Percentiles rank a stretch among this genome's conserved stretches.
phyloP scores from a whole-genome alignment of 441 rosid genomes.

The Caryocar brasiliense region DNA sequence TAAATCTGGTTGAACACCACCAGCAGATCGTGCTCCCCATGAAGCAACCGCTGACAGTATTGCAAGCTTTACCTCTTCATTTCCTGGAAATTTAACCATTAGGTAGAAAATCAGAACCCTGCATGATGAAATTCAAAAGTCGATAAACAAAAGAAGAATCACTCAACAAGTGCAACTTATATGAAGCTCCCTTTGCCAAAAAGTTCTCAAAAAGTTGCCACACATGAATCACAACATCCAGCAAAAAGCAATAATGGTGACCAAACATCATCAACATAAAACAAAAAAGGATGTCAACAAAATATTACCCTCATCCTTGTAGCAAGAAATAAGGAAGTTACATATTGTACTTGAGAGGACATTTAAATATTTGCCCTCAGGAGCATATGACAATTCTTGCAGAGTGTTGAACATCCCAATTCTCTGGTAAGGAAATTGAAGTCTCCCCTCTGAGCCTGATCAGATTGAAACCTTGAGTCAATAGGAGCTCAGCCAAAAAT shows the following conservation, averaged over 20 bases:
- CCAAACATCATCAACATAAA: background rate
- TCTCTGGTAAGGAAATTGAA: slow-evolving; percentile 87
- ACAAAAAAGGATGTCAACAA: slow-evolving; percentile 4
- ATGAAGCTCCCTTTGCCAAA: too few relatives aligned
- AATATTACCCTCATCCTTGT: slow-evolving; percentile 80
- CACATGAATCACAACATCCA: too few relatives aligned
- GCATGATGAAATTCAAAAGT: background rate
- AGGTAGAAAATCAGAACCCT: slow-evolving; percentile 11
- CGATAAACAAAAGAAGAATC: too few relatives aligned
- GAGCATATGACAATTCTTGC: slow-evolving; percentile 74
- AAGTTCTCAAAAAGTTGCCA: too few relatives aligned
- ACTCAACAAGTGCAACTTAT: too few relatives aligned
- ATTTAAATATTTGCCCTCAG: slow-evolving; percentile 81
- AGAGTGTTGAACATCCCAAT: slow-evolving; percentile 78
- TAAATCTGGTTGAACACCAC: slow-evolving; percentile 57
- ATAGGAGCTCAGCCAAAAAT: background rate
- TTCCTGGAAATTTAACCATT: slow-evolving; percentile 46
- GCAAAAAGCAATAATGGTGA: background rate
- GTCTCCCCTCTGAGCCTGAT: slow-evolving; percentile 94
- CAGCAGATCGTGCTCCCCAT: slow-evolving; percentile 70
- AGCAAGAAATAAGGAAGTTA: slow-evolving; percentile 62
- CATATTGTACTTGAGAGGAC: slow-evolving; percentile 44
- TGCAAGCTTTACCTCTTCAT: slow-evolving; percentile 90
- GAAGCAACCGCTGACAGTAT: slow-evolving; percentile 58
- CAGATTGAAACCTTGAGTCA: slow-evolving; percentile 6